Evolutionary conservation across 345 rosid species (phyloP), one percentile per base, ranked within the genome.

Genomic region (Trapa bicornis): DNA sequence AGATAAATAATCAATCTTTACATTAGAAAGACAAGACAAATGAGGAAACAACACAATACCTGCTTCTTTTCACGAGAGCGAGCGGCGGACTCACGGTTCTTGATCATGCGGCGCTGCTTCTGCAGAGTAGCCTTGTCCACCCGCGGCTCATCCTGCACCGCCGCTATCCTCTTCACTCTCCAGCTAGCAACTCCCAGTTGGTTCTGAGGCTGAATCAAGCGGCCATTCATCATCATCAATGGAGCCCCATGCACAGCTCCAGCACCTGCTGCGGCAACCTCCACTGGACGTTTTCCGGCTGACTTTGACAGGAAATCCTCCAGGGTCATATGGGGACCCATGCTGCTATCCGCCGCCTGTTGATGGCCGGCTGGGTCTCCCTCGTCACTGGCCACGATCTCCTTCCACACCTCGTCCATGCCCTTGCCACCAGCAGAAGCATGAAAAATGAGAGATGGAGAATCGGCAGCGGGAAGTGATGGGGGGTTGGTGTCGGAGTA

Each of bases 41-140:
- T 15, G 53, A 15, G 16, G 53, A 47, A 15, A 47, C 53, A 22
- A 22, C 29, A 47, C 53, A 47, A 15, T 14, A 50, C 89, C 86
- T 85, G 85, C 70, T 85, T 83, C 70, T 85, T 85, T 47, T 85
- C 87, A 41, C 89, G 78, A 41, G 89, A 85, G 73, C 89, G 71
- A 7, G 85, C 87, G 45, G 89, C 89, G 15, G 89, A 85, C 67
- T 85, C 89, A 47, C 89, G 78, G 57, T 85, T 85, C 76, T 83
- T 85, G 64, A 85, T 83, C 89, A 83, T 83, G 70, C 89, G 68
- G 71, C 82, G 77, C 74, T 85, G 85, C 77, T 80, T 83, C 77
- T 83, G 87, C 75, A 78, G 85, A 3, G 84, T 81, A 15, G 89
- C 89, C 74, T 83, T 85, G 76, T 85, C 89, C 48, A 81, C 67